Base-by-base conservation (phyloP, 1,284 basidiomycete species). In the Cutaneotrichosporon dermatis region DNA sequence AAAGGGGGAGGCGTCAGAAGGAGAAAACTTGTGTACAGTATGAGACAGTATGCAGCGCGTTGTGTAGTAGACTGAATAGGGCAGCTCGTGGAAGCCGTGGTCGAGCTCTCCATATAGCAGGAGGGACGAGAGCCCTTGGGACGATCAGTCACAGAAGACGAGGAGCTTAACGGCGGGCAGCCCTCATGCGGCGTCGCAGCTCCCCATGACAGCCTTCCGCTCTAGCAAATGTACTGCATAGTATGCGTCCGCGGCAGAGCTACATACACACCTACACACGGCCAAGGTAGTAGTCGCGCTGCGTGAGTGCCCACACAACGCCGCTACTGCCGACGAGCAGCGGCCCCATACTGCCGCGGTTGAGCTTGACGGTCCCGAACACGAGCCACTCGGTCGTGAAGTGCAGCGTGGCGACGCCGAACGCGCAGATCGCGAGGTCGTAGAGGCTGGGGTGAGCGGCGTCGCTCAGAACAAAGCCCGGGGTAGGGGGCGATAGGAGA, bases 351-450 rank as follows among this genome's bases (percentile, higher is more conserved):
- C 87, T 83, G 0, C 86, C 87, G 0, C 81, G 69, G 56, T 82
- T 83, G 48, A 90, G 63, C 59, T 83, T 87, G 55, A 89, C 86
- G 4, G 90, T 88, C 60, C 86, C 84, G 79, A 88, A 98, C 65
- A 95, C 83, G 70, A 93, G 77, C 58, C 90, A 76, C 79, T 99
- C 95, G 34, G 89, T 87, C 39, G 83, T 82, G 74, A 96, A 97
- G 80, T 99, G 95, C 10, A 82, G 84, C 65, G 94, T 88, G 0
- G 92, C 94, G 68, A 97, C 86, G 62, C 90, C 84, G 79, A 94
- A 98, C 40, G 90, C 88, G 73, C 88, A 82, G 63, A 95, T 79
- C 13, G 90, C 84, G 76, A 98, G 86, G 75, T 95, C 87, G 79
- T 97, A 99, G 33, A 92, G 78, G n/a, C 92, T 95, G 67, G 41